phyloP scores from a whole-genome alignment of 1,284 basidiomycete species.

The Cyathus pygmaeus region DNA sequence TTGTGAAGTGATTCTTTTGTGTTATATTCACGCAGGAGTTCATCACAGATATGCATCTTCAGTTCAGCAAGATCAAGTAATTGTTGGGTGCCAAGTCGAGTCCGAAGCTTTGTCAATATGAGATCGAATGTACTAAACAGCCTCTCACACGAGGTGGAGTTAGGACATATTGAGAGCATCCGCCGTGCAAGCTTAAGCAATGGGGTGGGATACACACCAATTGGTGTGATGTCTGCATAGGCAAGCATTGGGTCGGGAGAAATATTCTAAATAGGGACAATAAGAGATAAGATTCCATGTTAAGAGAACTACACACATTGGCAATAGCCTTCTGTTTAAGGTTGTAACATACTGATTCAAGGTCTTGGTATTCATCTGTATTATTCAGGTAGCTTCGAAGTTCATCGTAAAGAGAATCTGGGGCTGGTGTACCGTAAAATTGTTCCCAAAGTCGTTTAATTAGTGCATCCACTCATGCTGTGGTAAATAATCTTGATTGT shows the following conservation, averaged over 20 bases:
- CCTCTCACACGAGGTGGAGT: constrained; percentile 47
- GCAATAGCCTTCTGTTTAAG: not conserved
- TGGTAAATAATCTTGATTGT: constrained; percentile 9
- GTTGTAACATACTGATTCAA: not conserved
- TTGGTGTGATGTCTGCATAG: constrained; percentile 14
- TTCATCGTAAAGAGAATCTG: constrained; percentile 4
- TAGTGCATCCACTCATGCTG: constrained; percentile 17
- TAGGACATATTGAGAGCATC: constrained; percentile 40
- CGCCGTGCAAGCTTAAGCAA: constrained; percentile 28
- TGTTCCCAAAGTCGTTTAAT: constrained; percentile 24
- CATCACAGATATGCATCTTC: constrained; percentile 39
- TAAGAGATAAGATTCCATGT: not conserved
- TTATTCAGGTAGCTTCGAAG: constrained; percentile 14
- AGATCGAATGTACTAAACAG: constrained; percentile 46
- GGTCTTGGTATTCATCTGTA: constrained; percentile 4
- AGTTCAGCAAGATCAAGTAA: constrained; percentile 35
- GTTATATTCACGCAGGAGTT: constrained; percentile 19
- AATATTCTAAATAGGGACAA: constrained; percentile 5
- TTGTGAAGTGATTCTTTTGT: constrained; percentile 10
- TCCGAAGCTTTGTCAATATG: constrained; percentile 41
- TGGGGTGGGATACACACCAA: constrained; percentile 9
- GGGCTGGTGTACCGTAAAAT: constrained; percentile 14
- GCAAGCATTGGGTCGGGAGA: constrained; percentile 21
- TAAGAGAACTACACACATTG: too few species aligned
- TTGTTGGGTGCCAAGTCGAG: constrained; percentile 21